Conservation (phyloP, 352 stramenopile species). For the Pythium insidiosum region DNA sequence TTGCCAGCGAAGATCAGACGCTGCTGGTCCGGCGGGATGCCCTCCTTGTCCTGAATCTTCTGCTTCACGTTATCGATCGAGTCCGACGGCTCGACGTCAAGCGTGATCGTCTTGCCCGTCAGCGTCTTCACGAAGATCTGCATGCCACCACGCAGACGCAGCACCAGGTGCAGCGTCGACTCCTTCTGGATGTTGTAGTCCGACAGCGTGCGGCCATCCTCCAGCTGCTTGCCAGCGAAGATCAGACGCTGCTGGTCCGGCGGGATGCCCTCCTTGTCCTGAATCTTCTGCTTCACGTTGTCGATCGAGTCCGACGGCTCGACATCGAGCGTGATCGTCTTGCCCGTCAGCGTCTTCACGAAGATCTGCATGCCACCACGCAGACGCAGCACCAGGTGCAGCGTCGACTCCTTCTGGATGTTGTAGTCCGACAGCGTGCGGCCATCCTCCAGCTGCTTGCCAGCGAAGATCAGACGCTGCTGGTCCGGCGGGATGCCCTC, state of each 20-base stretch:
- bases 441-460: too few species aligned
- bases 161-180: conserved; percentile 89
- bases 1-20: conserved; percentile 95
- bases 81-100: conserved; percentile 90
- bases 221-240: conserved; percentile 94
- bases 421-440: background rate
- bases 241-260: conserved; percentile 94
- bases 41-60: conserved; percentile 92
- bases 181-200: conserved; percentile 96
- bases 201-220: conserved; percentile 90
- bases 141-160: conserved; percentile 80
- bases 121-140: conserved; percentile 92
- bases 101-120: conserved; percentile 88
- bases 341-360: conserved; percentile 91
- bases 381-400: conserved; percentile 87
- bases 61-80: conserved; percentile 96
- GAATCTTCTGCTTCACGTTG: conserved; percentile 96
- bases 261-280: conserved; percentile 91
- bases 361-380: conserved; percentile 83
- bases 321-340: conserved; percentile 90
- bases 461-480: too few species aligned
- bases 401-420: conserved; percentile 45
- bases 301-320: conserved; percentile 91
- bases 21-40: conserved; percentile 93
- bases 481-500: conserved; percentile 90